A percentile compares a stretch with the other conserved stretches of the same genome.
Evolutionary conservation across 257 asterid species (phyloP).

Genomic region (Solanum commersonii): DNA sequence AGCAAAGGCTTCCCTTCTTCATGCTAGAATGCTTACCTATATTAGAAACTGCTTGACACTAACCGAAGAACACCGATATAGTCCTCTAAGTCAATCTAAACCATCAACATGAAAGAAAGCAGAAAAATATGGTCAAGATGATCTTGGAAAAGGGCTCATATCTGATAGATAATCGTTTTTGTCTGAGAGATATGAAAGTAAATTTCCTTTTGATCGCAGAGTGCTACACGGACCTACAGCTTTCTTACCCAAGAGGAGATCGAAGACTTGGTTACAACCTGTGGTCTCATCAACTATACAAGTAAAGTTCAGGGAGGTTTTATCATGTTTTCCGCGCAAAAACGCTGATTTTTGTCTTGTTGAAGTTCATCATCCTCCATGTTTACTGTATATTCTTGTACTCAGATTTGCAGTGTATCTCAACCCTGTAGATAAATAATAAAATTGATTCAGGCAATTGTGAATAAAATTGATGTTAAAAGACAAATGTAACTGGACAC

Average conservation of each 20-base stretch:
- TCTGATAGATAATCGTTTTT: not conserved
- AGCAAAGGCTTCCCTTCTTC: not conserved
- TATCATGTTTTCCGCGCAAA: slow-evolving; percentile 83
- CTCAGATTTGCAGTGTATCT: not conserved
- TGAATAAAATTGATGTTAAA: not conserved
- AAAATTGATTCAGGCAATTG: not conserved
- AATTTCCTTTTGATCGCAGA: slow-evolving; percentile 20
- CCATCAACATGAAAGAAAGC: not conserved
- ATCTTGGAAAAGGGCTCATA: not conserved
- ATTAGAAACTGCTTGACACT: not conserved
- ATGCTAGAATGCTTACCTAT: not conserved
- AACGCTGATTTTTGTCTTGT: slow-evolving; percentile 31
- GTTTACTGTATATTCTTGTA: not conserved
- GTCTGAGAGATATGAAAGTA: not conserved
- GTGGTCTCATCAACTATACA: slow-evolving; percentile 69
- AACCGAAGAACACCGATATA: not conserved
- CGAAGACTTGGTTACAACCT: slow-evolving; percentile 64
- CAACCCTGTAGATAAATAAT: not conserved
- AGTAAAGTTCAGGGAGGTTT: slow-evolving; percentile 60
- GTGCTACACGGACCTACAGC: slow-evolving; percentile 31
- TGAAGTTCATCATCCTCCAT: not conserved
- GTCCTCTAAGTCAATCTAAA: not conserved
- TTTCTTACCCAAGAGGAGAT: slow-evolving; percentile 69
- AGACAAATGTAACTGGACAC: not conserved
- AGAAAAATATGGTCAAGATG: not conserved